These are phyloP conservation scores for Aotearoamyces nothofagi DNA, from an alignment of 2,329 filamentous ascomycete genomes.

Conservation along the genomic window DNA sequence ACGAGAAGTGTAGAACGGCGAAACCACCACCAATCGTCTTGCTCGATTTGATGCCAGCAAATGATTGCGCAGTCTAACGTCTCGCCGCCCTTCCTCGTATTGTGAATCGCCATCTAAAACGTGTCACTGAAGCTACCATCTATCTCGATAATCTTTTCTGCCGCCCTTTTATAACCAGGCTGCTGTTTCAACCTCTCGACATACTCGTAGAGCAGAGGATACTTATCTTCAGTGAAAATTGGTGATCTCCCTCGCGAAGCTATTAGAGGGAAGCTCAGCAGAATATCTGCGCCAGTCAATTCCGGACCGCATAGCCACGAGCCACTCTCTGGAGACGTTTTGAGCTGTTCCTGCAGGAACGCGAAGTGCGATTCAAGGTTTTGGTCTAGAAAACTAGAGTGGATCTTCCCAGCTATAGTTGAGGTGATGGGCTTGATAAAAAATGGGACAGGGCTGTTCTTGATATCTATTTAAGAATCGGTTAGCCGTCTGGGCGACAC, in stretches of 20 bases:
- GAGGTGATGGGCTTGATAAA: slow-evolving; percentile 51
- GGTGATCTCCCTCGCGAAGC: slow-evolving; percentile 22
- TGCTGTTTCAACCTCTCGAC: slow-evolving; percentile 26
- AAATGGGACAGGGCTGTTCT: slow-evolving; percentile 43
- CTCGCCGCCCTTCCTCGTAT: too few relatives aligned
- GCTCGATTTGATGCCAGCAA: too few relatives aligned
- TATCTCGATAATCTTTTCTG: slow-evolving; percentile 30
- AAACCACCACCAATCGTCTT: too few relatives aligned
- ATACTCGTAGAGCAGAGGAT: slow-evolving; percentile 30
- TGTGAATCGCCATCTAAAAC: too few relatives aligned
- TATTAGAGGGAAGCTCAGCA: slow-evolving; percentile 35
- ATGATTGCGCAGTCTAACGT: too few relatives aligned
- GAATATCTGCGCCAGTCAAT: slow-evolving; percentile 34
- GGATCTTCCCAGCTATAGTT: slow-evolving; percentile 32
- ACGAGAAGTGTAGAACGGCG: too few relatives aligned
- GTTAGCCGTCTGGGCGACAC: too few relatives aligned
- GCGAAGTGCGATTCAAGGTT: slow-evolving; percentile 30
- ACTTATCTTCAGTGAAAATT: slow-evolving; percentile 23
- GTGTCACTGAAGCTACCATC: slow-evolving; percentile 21
- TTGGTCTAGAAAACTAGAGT: slow-evolving; percentile 26
- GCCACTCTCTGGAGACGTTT: slow-evolving; percentile 28
- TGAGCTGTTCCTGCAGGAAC: slow-evolving; percentile 34
- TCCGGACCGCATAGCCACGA: slow-evolving; percentile 31
- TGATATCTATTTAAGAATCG: slow-evolving; percentile 24
- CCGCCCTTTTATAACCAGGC: slow-evolving; percentile 27